phyloP scores from a whole-genome alignment of 2,329 filamentous ascomycete species.

The Colletotrichum musae region DNA sequence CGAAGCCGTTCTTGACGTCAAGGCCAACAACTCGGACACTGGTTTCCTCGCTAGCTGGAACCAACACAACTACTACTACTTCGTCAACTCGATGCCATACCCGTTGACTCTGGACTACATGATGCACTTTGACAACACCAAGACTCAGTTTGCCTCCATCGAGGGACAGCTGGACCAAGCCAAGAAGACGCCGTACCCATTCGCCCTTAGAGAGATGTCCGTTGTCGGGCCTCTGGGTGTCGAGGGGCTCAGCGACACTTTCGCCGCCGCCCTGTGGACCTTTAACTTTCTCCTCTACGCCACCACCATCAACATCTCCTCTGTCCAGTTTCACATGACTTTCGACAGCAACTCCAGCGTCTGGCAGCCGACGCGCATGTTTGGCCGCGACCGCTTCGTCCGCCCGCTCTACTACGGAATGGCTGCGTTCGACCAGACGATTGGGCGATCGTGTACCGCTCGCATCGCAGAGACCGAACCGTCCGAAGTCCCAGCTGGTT shows the following conservation, averaged over 20 bases:
- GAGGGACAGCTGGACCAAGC: constrained; percentile 30
- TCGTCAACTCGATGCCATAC: constrained; percentile 32
- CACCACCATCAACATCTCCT: constrained; percentile 35
- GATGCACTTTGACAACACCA: constrained; percentile 37
- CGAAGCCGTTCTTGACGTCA: constrained; percentile 9
- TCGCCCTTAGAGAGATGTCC: constrained; percentile 36
- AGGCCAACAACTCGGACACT: constrained; percentile 28
- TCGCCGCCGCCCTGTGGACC: constrained; percentile 34
- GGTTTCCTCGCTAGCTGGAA: constrained; percentile 36
- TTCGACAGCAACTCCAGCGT: constrained; percentile 36
- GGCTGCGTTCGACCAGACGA: constrained; percentile 34
- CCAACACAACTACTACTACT: constrained; percentile 39
- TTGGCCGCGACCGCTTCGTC: constrained; percentile 38
- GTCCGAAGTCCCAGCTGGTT: constrained; percentile 18
- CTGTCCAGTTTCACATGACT: constrained; percentile 37
- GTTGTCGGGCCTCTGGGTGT: constrained; percentile 34
- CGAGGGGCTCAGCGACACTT: constrained; percentile 36
- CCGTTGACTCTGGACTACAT: constrained; percentile 37
- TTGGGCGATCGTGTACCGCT: constrained; percentile 36
- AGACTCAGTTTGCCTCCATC: constrained; percentile 30
- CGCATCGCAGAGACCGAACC: constrained; percentile 29
- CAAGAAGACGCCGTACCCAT: constrained; percentile 21
- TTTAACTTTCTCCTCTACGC: constrained; percentile 37
- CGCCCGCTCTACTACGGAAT: constrained; percentile 37
- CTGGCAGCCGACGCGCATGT: constrained; percentile 38